Conservation (phyloP, 1,284 basidiomycete genomes). For the Apiotrichum montevideense region DNA sequence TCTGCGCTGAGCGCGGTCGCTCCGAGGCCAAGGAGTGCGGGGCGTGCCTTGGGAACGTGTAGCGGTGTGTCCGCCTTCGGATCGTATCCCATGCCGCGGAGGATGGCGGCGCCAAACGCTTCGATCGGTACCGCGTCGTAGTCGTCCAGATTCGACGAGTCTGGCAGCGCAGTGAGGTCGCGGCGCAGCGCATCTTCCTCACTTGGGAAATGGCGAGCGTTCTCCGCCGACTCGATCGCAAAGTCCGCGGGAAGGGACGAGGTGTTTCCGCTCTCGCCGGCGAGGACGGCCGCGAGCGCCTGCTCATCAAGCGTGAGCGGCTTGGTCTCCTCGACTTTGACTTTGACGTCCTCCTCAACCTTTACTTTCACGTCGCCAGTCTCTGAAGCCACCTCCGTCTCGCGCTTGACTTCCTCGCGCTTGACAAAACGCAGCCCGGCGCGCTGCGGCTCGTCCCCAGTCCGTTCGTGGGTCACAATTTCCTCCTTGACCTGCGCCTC, state of each 20-base stretch:
- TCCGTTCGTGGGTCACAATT: constrained; percentile 44
- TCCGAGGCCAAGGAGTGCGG: constrained; percentile 80
- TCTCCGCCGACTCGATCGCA: constrained; percentile 13
- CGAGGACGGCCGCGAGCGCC: constrained; percentile 35
- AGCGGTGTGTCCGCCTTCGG: constrained; percentile 61
- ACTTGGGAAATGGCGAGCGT: background rate
- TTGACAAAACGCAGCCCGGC: constrained; percentile 57
- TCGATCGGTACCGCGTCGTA: constrained; percentile 86
- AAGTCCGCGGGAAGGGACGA: background rate
- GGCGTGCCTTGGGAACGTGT: constrained; percentile 71
- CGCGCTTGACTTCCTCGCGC: constrained; percentile 15
- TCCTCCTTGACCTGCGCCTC: constrained; percentile 33
- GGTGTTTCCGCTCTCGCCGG: constrained; percentile 17
- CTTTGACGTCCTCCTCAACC: too few relatives aligned
- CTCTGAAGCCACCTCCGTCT: constrained; percentile 10
- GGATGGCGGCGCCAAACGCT: constrained; percentile 86
- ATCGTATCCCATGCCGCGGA: constrained; percentile 92
- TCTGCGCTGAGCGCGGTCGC: constrained; percentile 58
- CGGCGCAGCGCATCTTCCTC: constrained; percentile 75
- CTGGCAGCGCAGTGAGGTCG: constrained; percentile 62
- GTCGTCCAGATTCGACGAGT: constrained; percentile 65
- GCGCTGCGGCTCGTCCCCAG: constrained; percentile 67
- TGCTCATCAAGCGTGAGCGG: constrained; percentile 37
- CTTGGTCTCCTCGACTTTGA: constrained; percentile 24
- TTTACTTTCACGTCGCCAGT: constrained; percentile 5